These are phyloP conservation scores for Sphaerobolus stellatus DNA, from an alignment of 1,284 basidiomycete genomes.

Conservation along the genomic window DNA sequence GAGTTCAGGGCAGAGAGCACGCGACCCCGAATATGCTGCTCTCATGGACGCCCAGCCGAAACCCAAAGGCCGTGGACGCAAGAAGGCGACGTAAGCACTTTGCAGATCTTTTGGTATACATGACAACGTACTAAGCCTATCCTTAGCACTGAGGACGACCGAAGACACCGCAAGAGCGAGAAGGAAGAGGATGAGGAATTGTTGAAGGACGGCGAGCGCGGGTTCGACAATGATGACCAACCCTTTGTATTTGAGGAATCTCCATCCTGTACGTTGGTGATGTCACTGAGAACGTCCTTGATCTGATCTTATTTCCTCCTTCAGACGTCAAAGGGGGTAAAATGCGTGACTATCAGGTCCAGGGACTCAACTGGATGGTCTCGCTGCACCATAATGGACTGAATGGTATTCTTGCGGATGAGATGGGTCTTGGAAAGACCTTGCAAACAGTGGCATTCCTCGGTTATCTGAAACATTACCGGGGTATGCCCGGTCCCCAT, in stretches of 20 bases:
- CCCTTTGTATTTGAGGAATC: constrained; percentile 92
- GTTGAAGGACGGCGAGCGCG: constrained; percentile 82
- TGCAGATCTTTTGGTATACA: constrained; percentile 11
- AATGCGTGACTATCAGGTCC: constrained; percentile 95
- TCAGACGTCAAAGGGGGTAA: constrained; percentile 80
- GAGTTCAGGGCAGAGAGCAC: constrained; percentile 67
- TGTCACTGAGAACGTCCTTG: constrained; percentile 4
- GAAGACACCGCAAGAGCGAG: constrained; percentile 91
- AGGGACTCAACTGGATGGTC: constrained; percentile 98
- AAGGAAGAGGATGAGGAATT: constrained; percentile 98
- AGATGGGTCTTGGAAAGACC: constrained; percentile 99
- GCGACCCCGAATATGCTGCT: constrained; percentile 92
- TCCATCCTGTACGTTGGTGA: constrained; percentile 64
- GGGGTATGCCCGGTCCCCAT: constrained; percentile 78
- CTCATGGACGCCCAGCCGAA: constrained; percentile 82
- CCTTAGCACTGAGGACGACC: constrained; percentile 59
- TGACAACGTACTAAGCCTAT: constrained; percentile 10
- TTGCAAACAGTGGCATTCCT: constrained; percentile 98
- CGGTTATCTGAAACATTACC: constrained; percentile 89
- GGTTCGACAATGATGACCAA: constrained; percentile 77
- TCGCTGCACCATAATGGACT: constrained; percentile 90
- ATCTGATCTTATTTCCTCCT: constrained; percentile 5
- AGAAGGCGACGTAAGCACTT: constrained; percentile 66
- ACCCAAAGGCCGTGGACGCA: constrained; percentile 76
- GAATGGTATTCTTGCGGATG: constrained; percentile 92